Base-by-base conservation (phyloP, 495 filamentous ascomycete species). In the Lophium mytilinum region DNA sequence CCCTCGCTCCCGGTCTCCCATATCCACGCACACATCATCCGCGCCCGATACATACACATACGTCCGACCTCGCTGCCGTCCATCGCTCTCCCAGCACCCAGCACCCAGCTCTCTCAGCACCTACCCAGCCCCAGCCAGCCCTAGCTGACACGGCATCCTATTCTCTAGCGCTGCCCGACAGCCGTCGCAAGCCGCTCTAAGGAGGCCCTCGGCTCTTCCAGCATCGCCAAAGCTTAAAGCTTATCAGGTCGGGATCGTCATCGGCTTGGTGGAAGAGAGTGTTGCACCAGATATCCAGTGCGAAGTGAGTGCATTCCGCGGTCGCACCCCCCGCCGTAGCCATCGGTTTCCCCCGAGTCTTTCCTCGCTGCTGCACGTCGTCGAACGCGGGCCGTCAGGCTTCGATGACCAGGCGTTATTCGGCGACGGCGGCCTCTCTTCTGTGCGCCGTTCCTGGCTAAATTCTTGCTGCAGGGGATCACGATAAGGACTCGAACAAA, bases 401-500 rank as follows among this genome's bases (percentile, higher is more conserved):
- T 6, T 6, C 3, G 24, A 30, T 30, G 6, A 30, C 24, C 24
- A 30, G 24, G 24, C 24, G 24, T 6, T 3, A 30, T 30, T 30
- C 24, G 24, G 24, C 24, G 24, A 6, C 24, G 24, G 24, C 24
- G 24, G 24, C 3, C 24, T 30, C 24, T 30, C 24, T 30, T 30
- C 24, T 30, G 24, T 30, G 46, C 56, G 61, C 58, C 48, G 62
- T 65, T 65, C 62, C 58, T 65, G 55, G 62, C 62, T 65, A 65
- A 65, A 47, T 47, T 49, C 37, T 49, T 57, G 24, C 55, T 60
- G 62, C 62, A 65, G 62, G 62, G 62, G 41, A 61, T 60, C 57
- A 55, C 49, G 62, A 65, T 61, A 65, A 65, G 62, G 15, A 52
- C 57, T 52, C 36, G 45, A 61, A 65, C 62, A 65, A 65, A 65